Base-by-base conservation (phyloP, 1,284 basidiomycete species). In the Coniferiporia weirii region DNA sequence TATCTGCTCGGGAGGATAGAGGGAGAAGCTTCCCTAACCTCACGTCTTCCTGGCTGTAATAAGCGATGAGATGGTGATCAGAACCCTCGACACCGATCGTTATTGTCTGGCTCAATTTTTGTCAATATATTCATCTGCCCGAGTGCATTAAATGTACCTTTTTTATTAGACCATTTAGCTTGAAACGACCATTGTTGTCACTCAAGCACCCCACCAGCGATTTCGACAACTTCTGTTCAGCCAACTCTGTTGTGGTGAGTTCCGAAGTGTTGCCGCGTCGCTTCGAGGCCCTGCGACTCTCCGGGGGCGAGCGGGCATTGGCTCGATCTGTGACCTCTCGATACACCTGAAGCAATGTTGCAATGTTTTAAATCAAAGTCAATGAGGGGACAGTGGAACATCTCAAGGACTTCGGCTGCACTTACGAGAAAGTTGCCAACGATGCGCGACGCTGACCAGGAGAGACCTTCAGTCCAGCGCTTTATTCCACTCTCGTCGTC, bases 401-500 rank as follows among this genome's bases (percentile, higher is more conserved):
- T 27, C 46, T 52, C 34, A n/a, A 50, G 44, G 27, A 20, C 51
- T 40, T 43, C 15, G 15, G 8, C 55, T 35, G 36, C n/a, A 68
- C 81, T 63, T 66, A 89, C 87, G 64, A 93, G 75, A 69, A 91
- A 92, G 72, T 92, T 92, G 63, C 85, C 85, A 22, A 89, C 82
- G 60, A 92, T 92, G 0, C 90, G 79, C 54, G 88, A 91, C 0
- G 89, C 89, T 17, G 87, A 89, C 89, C 89, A 92, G 22, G 87
- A 75, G 43, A 89, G 73, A 27, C 89, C 88, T 69, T 93, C 89
- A 68, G 90, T 92, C 90, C 90, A 92, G 19, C 90, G 79, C 69
- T 89, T 91, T 70, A 93, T 92, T 20, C 86, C 87, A 62, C 88
- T 89, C 66, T 91, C 88, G 64, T 87, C 82, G 68, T 91, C 89